A percentile compares a stretch with the other conserved stretches of the same genome.
These are phyloP conservation scores for Puccinia hordei DNA, from an alignment of 1,284 basidiomycete genomes.

Conservation along the genomic window DNA sequence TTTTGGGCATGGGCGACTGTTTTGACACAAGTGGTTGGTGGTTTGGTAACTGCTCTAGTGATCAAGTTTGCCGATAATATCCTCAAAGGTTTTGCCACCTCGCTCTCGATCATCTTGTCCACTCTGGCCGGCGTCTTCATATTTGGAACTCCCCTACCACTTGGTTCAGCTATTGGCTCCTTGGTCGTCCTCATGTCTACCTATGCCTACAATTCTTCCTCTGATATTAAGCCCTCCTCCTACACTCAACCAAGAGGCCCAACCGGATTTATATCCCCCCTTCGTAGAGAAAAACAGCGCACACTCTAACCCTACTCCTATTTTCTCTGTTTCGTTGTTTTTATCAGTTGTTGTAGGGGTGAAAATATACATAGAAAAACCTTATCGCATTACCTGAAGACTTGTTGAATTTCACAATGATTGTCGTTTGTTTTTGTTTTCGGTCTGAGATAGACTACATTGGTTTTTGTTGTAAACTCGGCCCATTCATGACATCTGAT, in stretches of 20 bases:
- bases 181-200: constrained; percentile 80
- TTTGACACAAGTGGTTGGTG: constrained; percentile 81
- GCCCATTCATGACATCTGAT: too few species aligned
- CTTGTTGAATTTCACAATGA: too few species aligned
- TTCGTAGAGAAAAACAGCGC: constrained; percentile 35
- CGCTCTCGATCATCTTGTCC: constrained; percentile 85
- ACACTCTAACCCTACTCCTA: constrained; percentile 1
- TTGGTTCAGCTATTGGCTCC: constrained; percentile 79
- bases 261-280: background rate
- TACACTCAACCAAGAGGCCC: constrained; percentile 21
- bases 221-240: background rate
- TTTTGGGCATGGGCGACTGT: constrained; percentile 90
- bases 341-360: background rate
- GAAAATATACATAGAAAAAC: background rate
- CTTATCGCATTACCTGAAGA: background rate
- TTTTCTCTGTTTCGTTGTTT: constrained; percentile 22
- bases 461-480: too few species aligned
- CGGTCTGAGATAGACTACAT: too few species aligned
- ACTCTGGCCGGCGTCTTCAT: constrained; percentile 84
- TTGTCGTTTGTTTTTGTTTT: too few species aligned
- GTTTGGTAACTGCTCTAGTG: constrained; percentile 77
- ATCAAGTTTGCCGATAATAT: constrained; percentile 64
- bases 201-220: constrained; percentile 79
- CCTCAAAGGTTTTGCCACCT: constrained; percentile 76
- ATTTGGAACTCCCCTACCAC: constrained; percentile 82